Evolutionary conservation across 2,329 filamentous ascomycete genomes (phyloP), one percentile per base, ranked within the genome.

Genomic region (Cladosporium sphaerospermum): DNA sequence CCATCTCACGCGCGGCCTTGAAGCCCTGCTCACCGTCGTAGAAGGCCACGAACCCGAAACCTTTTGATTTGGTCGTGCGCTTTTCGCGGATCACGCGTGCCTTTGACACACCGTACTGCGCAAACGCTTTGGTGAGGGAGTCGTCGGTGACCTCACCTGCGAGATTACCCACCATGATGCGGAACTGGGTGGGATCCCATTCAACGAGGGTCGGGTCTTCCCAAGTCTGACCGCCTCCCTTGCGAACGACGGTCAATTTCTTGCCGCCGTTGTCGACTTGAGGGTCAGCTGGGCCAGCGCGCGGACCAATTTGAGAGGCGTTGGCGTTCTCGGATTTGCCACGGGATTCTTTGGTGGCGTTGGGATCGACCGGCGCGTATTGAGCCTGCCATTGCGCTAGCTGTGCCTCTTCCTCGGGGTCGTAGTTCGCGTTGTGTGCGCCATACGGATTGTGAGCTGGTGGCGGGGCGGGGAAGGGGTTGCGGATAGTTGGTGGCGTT

Each of bases 81-180:
- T 96, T 97, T 74, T 99, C 93, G 48, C 93, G 84, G 56, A 97
- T 85, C 32, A 99, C 93, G 47, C 91, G 86, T 14, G 92, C 90
- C 71, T 96, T 97, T 61, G 92, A 86, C 19, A 97, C 83, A 1
- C 89, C 95, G 78, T 95, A 99, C 55, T 86, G 84, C 16, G 88
- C 79, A 64, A 99, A 99, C 2, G 93, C 93, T 73, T 99, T 99
- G 64, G 93, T 79, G 9, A 99, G 79, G 1, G 89, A 93, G 53
- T 99, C 93, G 70, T 99, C 93, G 1, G 93, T 99, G 31, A 95
- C 93, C 75, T 99, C 93, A 61, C 93, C 93, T 39, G 93, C 93
- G 48, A 99, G 80, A 69, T 99, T 99, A 59, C 93, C 93, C 13
- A 97, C 90, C 70, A 97, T 97, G 41, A 99, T 82, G 34, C 93